Base-by-base conservation (phyloP, 306 rosid genomes). In the Erythrophleum fordii region DNA sequence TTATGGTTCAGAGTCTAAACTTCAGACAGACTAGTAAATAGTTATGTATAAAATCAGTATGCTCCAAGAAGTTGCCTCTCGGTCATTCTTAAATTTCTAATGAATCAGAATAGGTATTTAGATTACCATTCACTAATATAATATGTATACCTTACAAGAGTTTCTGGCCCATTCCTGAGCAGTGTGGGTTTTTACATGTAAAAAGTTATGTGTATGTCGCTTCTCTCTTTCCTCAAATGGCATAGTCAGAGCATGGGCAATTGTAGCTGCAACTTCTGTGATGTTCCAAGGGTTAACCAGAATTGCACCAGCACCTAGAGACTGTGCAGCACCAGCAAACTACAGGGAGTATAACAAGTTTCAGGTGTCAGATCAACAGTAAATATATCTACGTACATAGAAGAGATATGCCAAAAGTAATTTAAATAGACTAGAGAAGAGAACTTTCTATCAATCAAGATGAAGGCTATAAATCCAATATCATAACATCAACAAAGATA, bases 311-410 rank as follows among this genome's bases (percentile, higher is more conserved):
- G 98, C 97, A 80, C 98, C 97, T 60, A 94, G 89, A 83, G 98
- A 94, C 79, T 94, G 98, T 5, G 98, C 98, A n/a, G 98, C 98
- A 53, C 98, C 98, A 51, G 98, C 98, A 92, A 94, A 94, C 97
- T 95, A 77, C 85, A 91, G 75, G 82, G 69, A 51, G 72, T 51
- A 84, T 65, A 18, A n/a, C 28, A 67, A 62, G 80, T 65, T 55
- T 39, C 44, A 73, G 45, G 59, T 66, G 39, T 76, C 69, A 79
- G 78, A 80, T 79, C 67, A 81, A 53, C 49, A 68, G 69, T 25
- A 59, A 67, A 73, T 49, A 69, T 6, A 51, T 26, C 46, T 69
- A 58, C 9, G 28, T 58, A 68, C 20, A 18, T 16, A 52, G 31
- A 48, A 52, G n/a, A 72, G 35, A 67, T 64, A 52, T 59, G 59